A percentile compares a stretch with the other conserved stretches of the same genome.
These are phyloP conservation scores for Geotrichum histeridarum DNA, from an alignment of 1,139 yeast genomes.

Conservation along the genomic window DNA sequence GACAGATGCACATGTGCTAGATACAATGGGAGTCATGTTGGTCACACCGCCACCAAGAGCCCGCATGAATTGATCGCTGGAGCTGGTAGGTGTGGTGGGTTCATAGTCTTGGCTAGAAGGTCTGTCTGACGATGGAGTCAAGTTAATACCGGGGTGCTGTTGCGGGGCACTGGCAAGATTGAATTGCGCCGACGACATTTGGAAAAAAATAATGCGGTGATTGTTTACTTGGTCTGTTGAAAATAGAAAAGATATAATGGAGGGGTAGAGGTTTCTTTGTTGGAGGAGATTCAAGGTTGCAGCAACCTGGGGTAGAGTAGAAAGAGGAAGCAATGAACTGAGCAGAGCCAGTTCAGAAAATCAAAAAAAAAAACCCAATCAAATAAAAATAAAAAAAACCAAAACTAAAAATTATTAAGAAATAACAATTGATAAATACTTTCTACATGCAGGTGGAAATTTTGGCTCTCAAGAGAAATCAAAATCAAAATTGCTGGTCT, in stretches of 20 bases:
- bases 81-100: not conserved
- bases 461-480: too few relatives aligned
- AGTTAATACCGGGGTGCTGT: not conserved
- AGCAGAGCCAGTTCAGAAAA: too few relatives aligned
- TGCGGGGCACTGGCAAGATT: not conserved
- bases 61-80: not conserved
- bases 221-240: too few relatives aligned
- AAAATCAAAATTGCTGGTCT: too few relatives aligned
- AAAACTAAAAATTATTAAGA: not conserved
- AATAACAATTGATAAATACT: too few relatives aligned
- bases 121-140: conserved; percentile 4
- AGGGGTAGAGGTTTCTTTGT: too few relatives aligned
- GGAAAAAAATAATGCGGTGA: not conserved
- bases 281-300: too few relatives aligned
- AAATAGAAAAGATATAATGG: too few relatives aligned
- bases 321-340: too few relatives aligned
- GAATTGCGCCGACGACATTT: not conserved
- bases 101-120: not conserved
- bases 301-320: too few relatives aligned
- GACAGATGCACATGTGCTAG: conserved; percentile 31
- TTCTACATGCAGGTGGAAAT: too few relatives aligned
- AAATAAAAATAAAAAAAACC: not conserved
- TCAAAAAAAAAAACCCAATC: too few relatives aligned
- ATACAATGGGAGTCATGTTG: not conserved
- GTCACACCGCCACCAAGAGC: not conserved